Percentiles rank a stretch among this genome's conserved stretches.
These are phyloP conservation scores for Hypoxylon sp. DNA, from an alignment of 2,329 filamentous ascomycete genomes.

Conservation along the genomic window DNA sequence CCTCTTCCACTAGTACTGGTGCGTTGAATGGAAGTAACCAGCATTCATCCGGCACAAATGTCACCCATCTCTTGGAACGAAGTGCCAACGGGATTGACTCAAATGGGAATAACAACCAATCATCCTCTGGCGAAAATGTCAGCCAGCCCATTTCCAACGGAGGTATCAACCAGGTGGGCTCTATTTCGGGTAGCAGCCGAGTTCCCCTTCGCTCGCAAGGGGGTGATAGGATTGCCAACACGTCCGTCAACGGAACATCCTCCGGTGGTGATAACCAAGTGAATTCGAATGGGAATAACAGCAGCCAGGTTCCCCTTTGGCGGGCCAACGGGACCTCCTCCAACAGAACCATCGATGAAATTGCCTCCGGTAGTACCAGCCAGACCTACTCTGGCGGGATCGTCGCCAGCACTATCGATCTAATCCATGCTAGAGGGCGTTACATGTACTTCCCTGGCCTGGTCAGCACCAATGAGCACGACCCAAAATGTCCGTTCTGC, in stretches of 20 bases:
- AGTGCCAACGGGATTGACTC: no score
- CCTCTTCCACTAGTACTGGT: not conserved
- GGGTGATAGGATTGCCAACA: no score
- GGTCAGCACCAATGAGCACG: not conserved
- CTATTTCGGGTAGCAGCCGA: no score
- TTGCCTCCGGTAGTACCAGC: not conserved
- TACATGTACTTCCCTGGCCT: not conserved
- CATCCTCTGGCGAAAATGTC: no score
- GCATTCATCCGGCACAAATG: no score
- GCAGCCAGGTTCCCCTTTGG: not conserved
- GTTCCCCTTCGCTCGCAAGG: no score
- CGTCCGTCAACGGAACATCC: not conserved
- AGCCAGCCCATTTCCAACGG: no score
- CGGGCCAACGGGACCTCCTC: not conserved
- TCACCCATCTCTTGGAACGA: no score
- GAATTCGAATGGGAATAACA: not conserved
- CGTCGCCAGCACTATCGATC: not conserved
- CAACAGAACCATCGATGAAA: not conserved
- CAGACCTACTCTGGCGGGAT: not conserved
- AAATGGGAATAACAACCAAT: no score
- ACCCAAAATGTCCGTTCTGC: conserved; percentile 5
- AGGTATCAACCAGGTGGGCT: no score
- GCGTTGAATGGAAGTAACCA: not conserved
- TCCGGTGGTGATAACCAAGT: not conserved
- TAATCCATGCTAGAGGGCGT: not conserved